Evolutionary conservation across 495 filamentous ascomycete genomes (phyloP), one percentile per base, ranked within the genome.

Genomic region (Penicillium riverlandense): DNA sequence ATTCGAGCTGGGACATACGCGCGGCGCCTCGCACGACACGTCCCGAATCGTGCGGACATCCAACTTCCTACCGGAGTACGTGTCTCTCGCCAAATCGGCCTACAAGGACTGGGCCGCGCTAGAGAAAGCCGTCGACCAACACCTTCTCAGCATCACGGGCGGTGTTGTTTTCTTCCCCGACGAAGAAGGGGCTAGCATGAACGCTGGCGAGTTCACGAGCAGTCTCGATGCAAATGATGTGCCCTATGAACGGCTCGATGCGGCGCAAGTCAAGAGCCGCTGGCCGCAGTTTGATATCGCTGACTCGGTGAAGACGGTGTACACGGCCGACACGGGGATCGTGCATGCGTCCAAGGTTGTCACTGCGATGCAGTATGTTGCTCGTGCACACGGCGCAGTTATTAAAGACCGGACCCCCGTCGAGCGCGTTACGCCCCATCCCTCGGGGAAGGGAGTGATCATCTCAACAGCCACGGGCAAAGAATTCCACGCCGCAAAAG

Each of bases 231-330:
- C 35, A 1, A 53, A 46, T 15, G 49, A 52, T 12, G 50, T 61
- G 0, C 55, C 55, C 1, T 52, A 59, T 35, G 58, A 61, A 35
- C 42, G 53, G 31, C 55, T 61, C 9, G 46, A 49, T 36, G 40
- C 47, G 8, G 43, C 45, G 22, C 50, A 61, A 34, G 58, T 61
- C 11, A 54, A 57, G 27, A 50, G 41, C 14, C 45, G 55, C 13
- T 61, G 58, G 58, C 55, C 58, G 13, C 58, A 61, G 12, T 61
- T 61, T 30, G 29, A 52, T 13, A 45, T 61, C 12, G 39, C 58
- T 6, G 58, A 61, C 14, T 39, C 35, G 2, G 55, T 62, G 1
- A 44, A 37, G 35, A 11, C 37, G 28, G 14, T 22, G n/a, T 38
- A 38, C 37, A 16, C 37, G 7, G 28, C 37, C 28, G 15, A 38